Percentiles rank a stretch among this genome's conserved stretches.
Conservation (phyloP, 2,329 filamentous ascomycete species). For the Fusarium drepaniforme region DNA sequence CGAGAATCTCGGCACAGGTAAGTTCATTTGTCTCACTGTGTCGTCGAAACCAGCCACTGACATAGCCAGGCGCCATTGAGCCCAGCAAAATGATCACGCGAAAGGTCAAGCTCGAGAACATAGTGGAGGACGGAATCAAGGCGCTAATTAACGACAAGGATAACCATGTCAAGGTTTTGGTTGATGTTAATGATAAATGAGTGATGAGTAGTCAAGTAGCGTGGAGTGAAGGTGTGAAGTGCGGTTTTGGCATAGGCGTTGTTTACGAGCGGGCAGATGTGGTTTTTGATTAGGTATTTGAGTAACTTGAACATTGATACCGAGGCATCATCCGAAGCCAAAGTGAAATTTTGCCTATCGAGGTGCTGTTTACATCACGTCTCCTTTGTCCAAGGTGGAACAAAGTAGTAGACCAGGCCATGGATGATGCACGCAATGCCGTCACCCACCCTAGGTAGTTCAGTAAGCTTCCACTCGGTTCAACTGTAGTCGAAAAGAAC, state of each 20-base stretch:
- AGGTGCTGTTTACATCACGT: background rate
- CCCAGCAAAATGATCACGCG: constrained; percentile 72
- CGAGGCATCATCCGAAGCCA: background rate
- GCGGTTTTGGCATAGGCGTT: background rate
- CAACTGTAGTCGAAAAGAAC: fast-evolving
- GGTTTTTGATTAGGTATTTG: background rate
- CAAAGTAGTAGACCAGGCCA: constrained; percentile 28
- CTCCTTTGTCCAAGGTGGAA: constrained; percentile 34
- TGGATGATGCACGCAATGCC: constrained; percentile 25
- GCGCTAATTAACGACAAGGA: constrained; percentile 70
- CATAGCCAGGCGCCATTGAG: constrained; percentile 57
- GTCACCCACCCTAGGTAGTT: constrained; percentile 23
- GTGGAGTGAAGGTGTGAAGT: background rate
- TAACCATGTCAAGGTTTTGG: constrained; percentile 72
- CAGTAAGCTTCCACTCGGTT: background rate
- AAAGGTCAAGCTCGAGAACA: constrained; percentile 65
- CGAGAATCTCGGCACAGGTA: constrained; percentile 47
- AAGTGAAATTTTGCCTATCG: background rate
- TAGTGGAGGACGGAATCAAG: constrained; percentile 69
- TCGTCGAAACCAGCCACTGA: constrained; percentile 4
- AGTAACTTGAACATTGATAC: no score
- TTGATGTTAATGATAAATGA: constrained; percentile 54
- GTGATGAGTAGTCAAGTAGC: background rate
- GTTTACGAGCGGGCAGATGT: background rate
- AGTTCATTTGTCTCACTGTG: background rate